Evolutionary conservation across 495 filamentous ascomycete genomes (phyloP), one percentile per base, ranked within the genome.

Genomic region (Pseudotulostoma volvatum): DNA sequence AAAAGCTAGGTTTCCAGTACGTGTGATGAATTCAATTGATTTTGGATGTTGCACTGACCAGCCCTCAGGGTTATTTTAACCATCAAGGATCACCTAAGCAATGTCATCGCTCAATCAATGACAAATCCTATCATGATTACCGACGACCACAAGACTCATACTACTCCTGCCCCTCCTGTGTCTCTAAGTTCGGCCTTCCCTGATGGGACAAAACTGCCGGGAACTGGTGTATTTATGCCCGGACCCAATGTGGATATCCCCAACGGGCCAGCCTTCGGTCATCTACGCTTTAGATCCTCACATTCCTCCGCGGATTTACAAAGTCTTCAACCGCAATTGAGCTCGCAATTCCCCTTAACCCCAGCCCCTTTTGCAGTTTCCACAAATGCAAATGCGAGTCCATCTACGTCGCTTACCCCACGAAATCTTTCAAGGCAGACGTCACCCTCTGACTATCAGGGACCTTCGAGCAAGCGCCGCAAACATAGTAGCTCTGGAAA

Each of bases 91-190:
- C 70, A 77, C 44, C 49, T 68, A 38, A 76, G 73, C 50, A 74
- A 75, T 31, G 57, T 92, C 15, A 56, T 94, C 36, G 80, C 85
- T 14, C 88, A 96, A 49, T 70, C 73, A n/a, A 77, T 93, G 18
- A 85, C 84, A 3, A 71, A 74, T 23, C 78, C 84, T 0, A 90
- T 93, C 39, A 79, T 93, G 68, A 94, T 96, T 48, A 95, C 88
- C 1, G 88, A 96, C 55, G 87, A 96, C 52, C 88, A 96, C 60
- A 96, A 96, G 56, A 87, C 84, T 2, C 77, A 81, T 41, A 45
- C 58, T 9, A 59, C 68, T 31, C 58, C 67, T 41, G 41, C 62
- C 16, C 53, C 56, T 1, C 49, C 47, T 11, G 44, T 59, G 19
- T 50, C 53, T 2, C 57, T 57, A 28, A 60, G 55, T 1, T 54